Conservation (phyloP, 169 alveolate species). For the Plasmodium gaboni region DNA sequence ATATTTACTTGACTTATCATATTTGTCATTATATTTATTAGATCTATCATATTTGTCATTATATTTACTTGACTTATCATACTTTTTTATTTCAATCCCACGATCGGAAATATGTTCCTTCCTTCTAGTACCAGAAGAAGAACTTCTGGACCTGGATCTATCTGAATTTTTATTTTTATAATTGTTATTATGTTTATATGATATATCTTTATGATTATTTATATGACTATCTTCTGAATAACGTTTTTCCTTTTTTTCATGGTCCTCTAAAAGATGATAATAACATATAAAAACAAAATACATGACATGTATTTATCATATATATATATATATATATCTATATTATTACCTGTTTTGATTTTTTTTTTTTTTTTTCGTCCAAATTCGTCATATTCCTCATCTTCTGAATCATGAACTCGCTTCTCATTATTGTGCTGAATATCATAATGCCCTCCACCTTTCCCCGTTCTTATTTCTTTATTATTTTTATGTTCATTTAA, state of each 20-base stretch:
- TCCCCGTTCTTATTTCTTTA: slow-evolving; percentile 83
- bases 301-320: not conserved
- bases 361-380: slow-evolving; percentile 84
- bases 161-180: slow-evolving; percentile 3
- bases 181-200: not conserved
- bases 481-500: slow-evolving; percentile 21
- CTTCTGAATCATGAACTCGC: slow-evolving; percentile 85
- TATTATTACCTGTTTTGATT: slow-evolving; percentile 15
- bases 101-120: not conserved
- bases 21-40: not conserved
- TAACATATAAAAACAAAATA: not conserved
- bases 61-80: not conserved
- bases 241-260: slow-evolving; percentile 1
- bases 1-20: slow-evolving; percentile 12
- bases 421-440: slow-evolving; percentile 84
- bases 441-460: slow-evolving; percentile 90
- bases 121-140: not conserved
- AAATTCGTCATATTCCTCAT: slow-evolving; percentile 87
- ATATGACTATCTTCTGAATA: slow-evolving; percentile 2
- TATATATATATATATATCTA: not conserved
- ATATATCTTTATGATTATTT: slow-evolving; percentile 14
- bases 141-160: slow-evolving; percentile 31
- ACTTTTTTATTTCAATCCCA: not conserved
- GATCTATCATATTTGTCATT: not conserved
- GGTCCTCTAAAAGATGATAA: slow-evolving; percentile 21